Percentiles rank a stretch among this genome's conserved stretches.
Conservation (phyloP, 257 asterid genomes). For the Solanum acaule region DNA sequence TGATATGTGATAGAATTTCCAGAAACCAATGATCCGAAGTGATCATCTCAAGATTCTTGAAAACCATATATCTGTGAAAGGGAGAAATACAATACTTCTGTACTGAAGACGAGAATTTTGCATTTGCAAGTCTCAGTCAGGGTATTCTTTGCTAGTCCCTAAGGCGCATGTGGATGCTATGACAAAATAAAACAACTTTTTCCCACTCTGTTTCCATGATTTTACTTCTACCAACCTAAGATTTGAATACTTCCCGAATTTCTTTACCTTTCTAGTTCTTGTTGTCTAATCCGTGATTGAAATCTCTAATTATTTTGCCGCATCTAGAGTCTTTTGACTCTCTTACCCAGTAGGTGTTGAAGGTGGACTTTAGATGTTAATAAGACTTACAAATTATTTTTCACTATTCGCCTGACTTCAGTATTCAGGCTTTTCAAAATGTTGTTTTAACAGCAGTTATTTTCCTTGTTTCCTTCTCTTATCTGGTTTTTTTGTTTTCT, state of each 20-base stretch:
- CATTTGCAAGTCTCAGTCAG: background rate
- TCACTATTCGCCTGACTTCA: background rate
- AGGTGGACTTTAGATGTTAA: background rate
- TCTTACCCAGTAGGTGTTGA: background rate
- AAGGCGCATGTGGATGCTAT: background rate
- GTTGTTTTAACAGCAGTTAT: background rate
- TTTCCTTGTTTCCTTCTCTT: background rate
- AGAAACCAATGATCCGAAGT: background rate
- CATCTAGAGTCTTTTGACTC: background rate
- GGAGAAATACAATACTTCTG: background rate
- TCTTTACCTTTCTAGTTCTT: background rate
- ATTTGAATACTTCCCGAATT: background rate
- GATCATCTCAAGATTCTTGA: background rate
- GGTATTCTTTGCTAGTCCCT: background rate
- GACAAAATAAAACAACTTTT: background rate
- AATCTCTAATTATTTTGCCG: background rate
- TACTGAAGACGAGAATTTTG: background rate
- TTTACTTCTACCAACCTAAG: slow-evolving; percentile 1
- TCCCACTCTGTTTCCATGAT: background rate
- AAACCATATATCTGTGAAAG: background rate
- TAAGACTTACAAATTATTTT: background rate
- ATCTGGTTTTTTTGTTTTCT: background rate
- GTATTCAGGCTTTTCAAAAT: background rate
- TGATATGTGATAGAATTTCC: background rate
- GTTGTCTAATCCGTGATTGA: background rate